A percentile compares a stretch with the other conserved stretches of the same genome.
Conservation (phyloP, 2,329 filamentous ascomycete genomes). For the Helicocarpus griseus region DNA sequence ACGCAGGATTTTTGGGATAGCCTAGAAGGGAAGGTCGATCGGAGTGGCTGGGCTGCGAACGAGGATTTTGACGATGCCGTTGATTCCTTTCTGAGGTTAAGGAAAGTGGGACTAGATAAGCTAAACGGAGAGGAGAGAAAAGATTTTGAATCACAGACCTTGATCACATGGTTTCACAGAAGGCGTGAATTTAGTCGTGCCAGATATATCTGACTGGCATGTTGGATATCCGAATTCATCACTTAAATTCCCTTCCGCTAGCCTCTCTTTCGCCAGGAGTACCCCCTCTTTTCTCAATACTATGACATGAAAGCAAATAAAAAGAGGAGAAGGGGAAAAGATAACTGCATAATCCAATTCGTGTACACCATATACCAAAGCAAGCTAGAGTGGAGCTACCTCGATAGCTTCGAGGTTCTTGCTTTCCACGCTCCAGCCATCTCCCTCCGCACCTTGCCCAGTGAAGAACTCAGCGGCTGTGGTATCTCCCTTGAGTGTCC, state of each 20-base stretch:
- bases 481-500: background rate
- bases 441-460: background rate
- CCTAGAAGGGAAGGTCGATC: slow-evolving; percentile 2
- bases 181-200: background rate
- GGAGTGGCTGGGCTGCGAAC: slow-evolving; percentile 4
- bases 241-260: too few relatives aligned
- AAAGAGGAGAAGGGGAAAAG: too few relatives aligned
- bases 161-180: background rate
- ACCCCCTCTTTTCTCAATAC: too few relatives aligned
- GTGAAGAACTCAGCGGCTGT: background rate
- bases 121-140: slow-evolving; percentile 3
- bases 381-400: background rate
- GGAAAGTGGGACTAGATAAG: slow-evolving; percentile 1
- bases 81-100: slow-evolving; percentile 8
- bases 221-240: too few relatives aligned
- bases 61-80: slow-evolving; percentile 9
- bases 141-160: slow-evolving; percentile 6
- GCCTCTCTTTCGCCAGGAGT: too few relatives aligned
- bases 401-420: background rate
- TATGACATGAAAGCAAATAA: too few relatives aligned
- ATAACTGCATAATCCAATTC: too few relatives aligned
- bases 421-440: background rate
- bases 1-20: slow-evolving; percentile 11
- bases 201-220: too few relatives aligned
- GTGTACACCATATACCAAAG: background rate